These are phyloP conservation scores for Nadsonia commutata DNA, from an alignment of 1,139 yeast genomes.

Conservation along the genomic window DNA sequence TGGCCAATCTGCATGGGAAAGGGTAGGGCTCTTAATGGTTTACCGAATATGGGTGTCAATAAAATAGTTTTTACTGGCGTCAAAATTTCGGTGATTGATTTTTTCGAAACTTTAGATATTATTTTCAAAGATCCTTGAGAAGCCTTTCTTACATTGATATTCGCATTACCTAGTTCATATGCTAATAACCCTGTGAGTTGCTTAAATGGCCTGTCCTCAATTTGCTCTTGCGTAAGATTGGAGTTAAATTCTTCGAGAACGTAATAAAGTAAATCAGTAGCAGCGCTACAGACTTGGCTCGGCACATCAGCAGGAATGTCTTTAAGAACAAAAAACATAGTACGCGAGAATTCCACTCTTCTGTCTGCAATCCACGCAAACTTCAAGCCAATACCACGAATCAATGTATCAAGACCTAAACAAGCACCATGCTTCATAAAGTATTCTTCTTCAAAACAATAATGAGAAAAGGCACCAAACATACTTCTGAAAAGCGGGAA, in stretches of 20 bases:
- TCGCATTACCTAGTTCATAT: conserved; percentile 83
- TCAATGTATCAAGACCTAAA: conserved; percentile 60
- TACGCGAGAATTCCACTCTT: conserved; percentile 74
- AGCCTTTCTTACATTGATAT: conserved; percentile 65
- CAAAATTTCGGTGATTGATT: conserved; percentile 60
- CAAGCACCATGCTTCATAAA: conserved; percentile 83
- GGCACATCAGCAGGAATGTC: conserved; percentile 91
- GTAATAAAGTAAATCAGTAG: conserved; percentile 49
- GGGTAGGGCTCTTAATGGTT: conserved; percentile 90
- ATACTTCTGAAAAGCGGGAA: conserved; percentile 66
- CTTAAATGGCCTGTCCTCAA: conserved; percentile 54
- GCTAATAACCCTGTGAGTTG: conserved; percentile 77
- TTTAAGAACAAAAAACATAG: conserved; percentile 75
- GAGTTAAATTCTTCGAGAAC: conserved; percentile 53
- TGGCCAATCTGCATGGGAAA: conserved; percentile 98
- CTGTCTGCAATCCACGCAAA: conserved; percentile 56
- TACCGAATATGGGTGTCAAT: conserved; percentile 87
- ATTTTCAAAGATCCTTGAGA: conserved; percentile 59
- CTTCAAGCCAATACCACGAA: conserved; percentile 55
- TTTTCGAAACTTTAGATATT: conserved; percentile 54
- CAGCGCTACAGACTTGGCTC: conserved; percentile 54
- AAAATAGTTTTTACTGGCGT: conserved; percentile 71
- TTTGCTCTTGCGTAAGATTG: conserved; percentile 42
- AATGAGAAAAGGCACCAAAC: conserved; percentile 73
- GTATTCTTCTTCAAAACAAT: conserved; percentile 81